Conservation (phyloP, 108 stramenopile genomes). For the Skeletonema potamos region DNA sequence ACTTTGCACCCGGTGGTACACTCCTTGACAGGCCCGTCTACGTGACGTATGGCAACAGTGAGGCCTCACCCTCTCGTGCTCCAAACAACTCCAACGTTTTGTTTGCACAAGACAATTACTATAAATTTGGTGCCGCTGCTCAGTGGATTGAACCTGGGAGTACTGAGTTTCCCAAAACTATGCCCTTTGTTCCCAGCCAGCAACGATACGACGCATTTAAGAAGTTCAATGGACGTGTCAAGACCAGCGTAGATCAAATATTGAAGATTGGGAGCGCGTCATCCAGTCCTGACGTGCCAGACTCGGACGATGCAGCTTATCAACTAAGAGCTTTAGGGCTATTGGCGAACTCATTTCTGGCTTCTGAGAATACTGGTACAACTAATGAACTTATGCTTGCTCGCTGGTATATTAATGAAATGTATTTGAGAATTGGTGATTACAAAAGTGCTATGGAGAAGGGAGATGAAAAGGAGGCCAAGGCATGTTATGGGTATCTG, state of each 20-base stretch:
- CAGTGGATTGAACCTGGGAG: constrained; percentile 61
- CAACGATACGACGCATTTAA: constrained; percentile 80
- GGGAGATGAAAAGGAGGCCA: constrained; percentile 43
- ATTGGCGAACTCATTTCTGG: constrained; percentile 76
- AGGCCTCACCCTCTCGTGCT: constrained; percentile 61
- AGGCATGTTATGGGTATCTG: constrained; percentile 22
- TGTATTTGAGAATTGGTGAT: constrained; percentile 66
- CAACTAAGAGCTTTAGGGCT: constrained; percentile 70
- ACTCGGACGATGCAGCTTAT: constrained; percentile 51
- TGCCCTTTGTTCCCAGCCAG: constrained; percentile 73
- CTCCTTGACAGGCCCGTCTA: constrained; percentile 72
- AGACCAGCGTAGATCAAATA: constrained; percentile 40
- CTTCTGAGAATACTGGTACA: constrained; percentile 75
- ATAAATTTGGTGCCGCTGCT: constrained; percentile 77
- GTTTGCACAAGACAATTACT: constrained; percentile 77
- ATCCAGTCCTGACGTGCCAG: constrained; percentile 33
- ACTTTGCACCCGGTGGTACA: constrained; percentile 80
- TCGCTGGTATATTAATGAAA: constrained; percentile 84
- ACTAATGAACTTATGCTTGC: constrained; percentile 80
- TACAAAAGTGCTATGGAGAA: constrained; percentile 49
- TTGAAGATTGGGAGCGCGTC: constrained; percentile 14
- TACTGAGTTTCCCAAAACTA: constrained; percentile 68
- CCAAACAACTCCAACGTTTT: constrained; percentile 77
- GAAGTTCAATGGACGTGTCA: constrained; percentile 62
- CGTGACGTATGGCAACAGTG: constrained; percentile 60